Conservation (phyloP, 164 flowering plant genomes). For the Magnolia changhungtana region DNA sequence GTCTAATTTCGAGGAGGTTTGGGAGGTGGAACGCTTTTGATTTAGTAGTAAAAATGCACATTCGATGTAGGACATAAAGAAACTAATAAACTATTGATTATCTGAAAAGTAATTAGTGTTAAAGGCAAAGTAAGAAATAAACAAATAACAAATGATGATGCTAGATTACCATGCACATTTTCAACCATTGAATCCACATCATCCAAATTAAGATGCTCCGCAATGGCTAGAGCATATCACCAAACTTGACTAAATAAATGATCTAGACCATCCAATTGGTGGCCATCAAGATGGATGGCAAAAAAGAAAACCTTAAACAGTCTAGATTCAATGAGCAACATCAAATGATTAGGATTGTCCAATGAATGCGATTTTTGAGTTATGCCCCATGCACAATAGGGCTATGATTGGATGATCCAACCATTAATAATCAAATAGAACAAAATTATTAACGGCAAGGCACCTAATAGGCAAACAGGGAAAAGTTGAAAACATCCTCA, state of each 20-base stretch:
- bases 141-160: background rate
- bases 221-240: no score
- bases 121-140: background rate
- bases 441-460: background rate
- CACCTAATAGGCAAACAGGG: background rate
- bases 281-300: background rate
- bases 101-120: background rate
- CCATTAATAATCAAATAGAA: no score
- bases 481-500: background rate
- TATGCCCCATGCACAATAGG: no score
- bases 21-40: background rate
- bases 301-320: background rate
- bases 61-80: no score
- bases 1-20: background rate
- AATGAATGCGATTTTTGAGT: no score
- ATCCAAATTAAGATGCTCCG: no score
- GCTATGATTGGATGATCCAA: no score
- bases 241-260: no score
- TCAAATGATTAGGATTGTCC: background rate
- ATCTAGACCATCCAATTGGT: background rate
- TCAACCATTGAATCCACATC: background rate
- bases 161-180: background rate
- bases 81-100: no score
- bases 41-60: no score
- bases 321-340: background rate